phyloP scores from a whole-genome alignment of 768 basidiomycete genomes.

The Cyclocybe aegerita region DNA sequence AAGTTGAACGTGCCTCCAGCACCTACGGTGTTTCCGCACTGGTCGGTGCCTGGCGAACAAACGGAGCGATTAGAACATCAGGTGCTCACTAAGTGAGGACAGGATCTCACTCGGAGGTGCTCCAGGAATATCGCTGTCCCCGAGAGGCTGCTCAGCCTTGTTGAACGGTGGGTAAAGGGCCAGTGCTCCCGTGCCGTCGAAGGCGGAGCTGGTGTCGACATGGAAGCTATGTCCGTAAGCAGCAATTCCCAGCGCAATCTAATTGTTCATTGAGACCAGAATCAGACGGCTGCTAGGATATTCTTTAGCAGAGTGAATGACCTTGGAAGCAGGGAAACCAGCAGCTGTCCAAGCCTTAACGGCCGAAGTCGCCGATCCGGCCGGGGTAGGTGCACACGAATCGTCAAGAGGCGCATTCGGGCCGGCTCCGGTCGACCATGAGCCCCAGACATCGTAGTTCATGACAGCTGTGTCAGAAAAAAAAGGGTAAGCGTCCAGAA shows the following conservation, averaged over 20 bases:
- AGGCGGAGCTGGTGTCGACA: slow-evolving; percentile 43
- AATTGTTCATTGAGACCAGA: neutral
- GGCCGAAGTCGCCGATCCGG: slow-evolving; percentile 72
- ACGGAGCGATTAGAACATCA: neutral
- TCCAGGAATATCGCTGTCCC: slow-evolving; percentile 36
- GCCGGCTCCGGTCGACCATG: slow-evolving; percentile 60
- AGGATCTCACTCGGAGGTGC: slow-evolving; percentile 16
- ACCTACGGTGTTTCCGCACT: slow-evolving; percentile 41
- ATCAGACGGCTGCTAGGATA: neutral
- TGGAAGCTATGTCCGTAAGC: slow-evolving; percentile 79
- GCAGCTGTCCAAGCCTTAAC: slow-evolving; percentile 74
- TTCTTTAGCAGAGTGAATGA: slow-evolving; percentile 4
- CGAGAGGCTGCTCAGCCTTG: slow-evolving; percentile 41
- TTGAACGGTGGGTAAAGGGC: slow-evolving; percentile 51
- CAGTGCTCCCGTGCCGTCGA: slow-evolving; percentile 31
- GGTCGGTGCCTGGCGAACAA: slow-evolving; percentile 32
- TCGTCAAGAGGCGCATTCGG: slow-evolving; percentile 86
- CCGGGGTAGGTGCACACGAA: slow-evolving; percentile 63
- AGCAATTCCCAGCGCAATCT: slow-evolving; percentile 82
- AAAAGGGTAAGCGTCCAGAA: neutral
- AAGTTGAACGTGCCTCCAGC: slow-evolving; percentile 50
- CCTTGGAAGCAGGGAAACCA: slow-evolving; percentile 63
- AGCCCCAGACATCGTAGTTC: slow-evolving; percentile 60
- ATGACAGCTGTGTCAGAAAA: slow-evolving; percentile 43
- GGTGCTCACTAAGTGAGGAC: neutral